These are phyloP conservation scores for Stachybotrys chartarum DNA, from an alignment of 2,329 filamentous ascomycete genomes.

Conservation along the genomic window DNA sequence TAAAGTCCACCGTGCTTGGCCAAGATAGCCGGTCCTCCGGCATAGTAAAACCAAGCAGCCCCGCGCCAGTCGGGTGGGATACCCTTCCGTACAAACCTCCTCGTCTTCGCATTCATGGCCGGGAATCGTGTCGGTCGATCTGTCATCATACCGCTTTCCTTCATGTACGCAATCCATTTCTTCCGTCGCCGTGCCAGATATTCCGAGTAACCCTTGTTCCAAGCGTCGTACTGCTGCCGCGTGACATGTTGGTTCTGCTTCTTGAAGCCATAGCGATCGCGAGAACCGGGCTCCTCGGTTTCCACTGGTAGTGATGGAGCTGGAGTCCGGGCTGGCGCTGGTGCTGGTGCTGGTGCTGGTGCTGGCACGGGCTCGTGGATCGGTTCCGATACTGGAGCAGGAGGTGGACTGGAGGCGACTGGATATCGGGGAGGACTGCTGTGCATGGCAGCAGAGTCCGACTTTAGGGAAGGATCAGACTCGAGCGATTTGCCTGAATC, in stretches of 20 bases:
- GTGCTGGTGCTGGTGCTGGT: constrained; percentile 6
- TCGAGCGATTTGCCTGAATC: constrained; percentile 45
- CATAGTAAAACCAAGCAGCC: constrained; percentile 96
- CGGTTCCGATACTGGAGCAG: constrained; percentile 4
- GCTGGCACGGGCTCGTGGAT: constrained; percentile 1
- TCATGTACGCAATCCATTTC: constrained; percentile 78
- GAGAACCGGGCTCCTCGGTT: constrained; percentile 41
- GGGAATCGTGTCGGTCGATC: constrained; percentile 72
- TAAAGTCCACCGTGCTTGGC: constrained; percentile 73
- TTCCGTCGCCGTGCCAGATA: constrained; percentile 67
- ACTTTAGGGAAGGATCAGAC: constrained; percentile 21
- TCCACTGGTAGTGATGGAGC: constrained; percentile 19
- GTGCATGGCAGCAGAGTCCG: constrained; percentile 3
- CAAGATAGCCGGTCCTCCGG: constrained; percentile 74
- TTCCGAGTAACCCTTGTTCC: constrained; percentile 68
- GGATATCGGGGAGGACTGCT: constrained; percentile 4
- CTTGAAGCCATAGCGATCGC: constrained; percentile 88
- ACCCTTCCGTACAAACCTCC: constrained; percentile 85
- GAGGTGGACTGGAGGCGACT: constrained; percentile 8
- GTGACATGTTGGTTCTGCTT: constrained; percentile 78
- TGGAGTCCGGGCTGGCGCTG: constrained; percentile 6
- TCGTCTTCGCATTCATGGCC: constrained; percentile 71
- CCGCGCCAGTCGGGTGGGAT: constrained; percentile 91
- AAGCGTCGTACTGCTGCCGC: constrained; percentile 70
- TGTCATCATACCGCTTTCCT: constrained; percentile 67